Conservation (phyloP, 768 basidiomycete species). For the Brasilioporus rufonigricans region DNA sequence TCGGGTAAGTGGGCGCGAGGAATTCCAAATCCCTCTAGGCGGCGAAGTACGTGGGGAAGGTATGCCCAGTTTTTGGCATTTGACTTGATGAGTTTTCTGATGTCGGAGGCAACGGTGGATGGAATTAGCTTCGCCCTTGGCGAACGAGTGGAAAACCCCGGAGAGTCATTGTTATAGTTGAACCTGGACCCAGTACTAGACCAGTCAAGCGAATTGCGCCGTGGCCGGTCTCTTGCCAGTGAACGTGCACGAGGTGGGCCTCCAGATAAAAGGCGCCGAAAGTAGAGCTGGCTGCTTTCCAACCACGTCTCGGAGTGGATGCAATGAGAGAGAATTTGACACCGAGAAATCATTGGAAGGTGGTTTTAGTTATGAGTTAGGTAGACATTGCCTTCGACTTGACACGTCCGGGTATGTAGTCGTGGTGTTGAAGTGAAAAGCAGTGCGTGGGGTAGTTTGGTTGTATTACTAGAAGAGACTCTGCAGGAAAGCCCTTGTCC, state of each 20-base stretch:
- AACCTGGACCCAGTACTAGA: not conserved
- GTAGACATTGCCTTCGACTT: not conserved
- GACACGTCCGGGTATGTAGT: not conserved
- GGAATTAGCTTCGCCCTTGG: constrained; percentile 4
- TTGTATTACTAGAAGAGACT: too few species aligned
- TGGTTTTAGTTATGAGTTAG: not conserved
- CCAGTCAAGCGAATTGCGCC: constrained; percentile 1
- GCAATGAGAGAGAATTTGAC: constrained; percentile 14
- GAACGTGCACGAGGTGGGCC: not conserved
- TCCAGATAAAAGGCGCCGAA: constrained; percentile 17
- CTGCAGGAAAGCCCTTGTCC: too few species aligned
- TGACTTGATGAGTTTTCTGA: constrained; percentile 31
- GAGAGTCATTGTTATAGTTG: not conserved
- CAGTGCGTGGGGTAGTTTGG: too few species aligned
- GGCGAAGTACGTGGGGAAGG: constrained; percentile 30
- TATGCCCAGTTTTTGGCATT: constrained; percentile 41
- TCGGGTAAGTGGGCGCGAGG: constrained; percentile 35
- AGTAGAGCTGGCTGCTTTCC: constrained; percentile 17
- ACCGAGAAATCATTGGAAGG: constrained; percentile 22
- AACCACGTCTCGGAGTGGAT: constrained; percentile 17
- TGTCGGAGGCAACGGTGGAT: constrained; percentile 7
- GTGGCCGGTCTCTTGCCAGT: not conserved
- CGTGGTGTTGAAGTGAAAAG: too few species aligned
- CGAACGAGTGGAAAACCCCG: not conserved
- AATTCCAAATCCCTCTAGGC: constrained; percentile 51